Conservation (phyloP, 2,329 filamentous ascomycete genomes). For the Fusarium sp. region DNA sequence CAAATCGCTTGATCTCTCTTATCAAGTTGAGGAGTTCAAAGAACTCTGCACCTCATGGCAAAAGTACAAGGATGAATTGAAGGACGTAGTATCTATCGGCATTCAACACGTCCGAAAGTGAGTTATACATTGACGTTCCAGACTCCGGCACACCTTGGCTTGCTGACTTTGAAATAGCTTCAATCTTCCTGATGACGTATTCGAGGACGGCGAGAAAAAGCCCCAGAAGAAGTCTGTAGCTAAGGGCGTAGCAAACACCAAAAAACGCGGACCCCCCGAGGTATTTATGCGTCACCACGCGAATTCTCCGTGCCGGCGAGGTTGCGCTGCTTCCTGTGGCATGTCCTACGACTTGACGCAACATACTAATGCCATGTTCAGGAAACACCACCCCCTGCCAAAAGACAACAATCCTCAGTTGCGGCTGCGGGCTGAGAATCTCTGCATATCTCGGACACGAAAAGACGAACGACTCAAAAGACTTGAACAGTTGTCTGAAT, state of each 20-base stretch:
- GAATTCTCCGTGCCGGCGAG: slow-evolving; percentile 22
- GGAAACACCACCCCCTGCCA: slow-evolving; percentile 56
- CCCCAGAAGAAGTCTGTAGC: slow-evolving; percentile 68
- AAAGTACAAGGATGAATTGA: slow-evolving; percentile 79
- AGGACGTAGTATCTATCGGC: slow-evolving; percentile 71
- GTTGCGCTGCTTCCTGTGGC: slow-evolving; percentile 16
- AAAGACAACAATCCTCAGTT: slow-evolving; percentile 57
- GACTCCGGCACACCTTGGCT: slow-evolving; percentile 3
- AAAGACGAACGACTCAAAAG: slow-evolving; percentile 24
- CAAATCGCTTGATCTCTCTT: slow-evolving; percentile 81
- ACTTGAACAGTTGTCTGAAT: slow-evolving; percentile 9
- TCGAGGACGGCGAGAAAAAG: slow-evolving; percentile 80
- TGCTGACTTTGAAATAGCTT: slow-evolving; percentile 66
- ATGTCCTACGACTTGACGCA: slow-evolving; percentile 12
- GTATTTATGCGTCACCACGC: slow-evolving; percentile 50
- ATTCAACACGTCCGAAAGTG: slow-evolving; percentile 90
- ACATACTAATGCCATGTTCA: slow-evolving; percentile 47
- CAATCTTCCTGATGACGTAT: slow-evolving; percentile 90
- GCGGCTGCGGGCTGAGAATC: slow-evolving; percentile 54
- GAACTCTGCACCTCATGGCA: slow-evolving; percentile 81
- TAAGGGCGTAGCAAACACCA: slow-evolving; percentile 56
- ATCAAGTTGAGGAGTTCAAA: slow-evolving; percentile 88
- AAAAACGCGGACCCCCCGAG: slow-evolving; percentile 64
- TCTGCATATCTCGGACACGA: not conserved
- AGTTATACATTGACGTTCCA: slow-evolving; percentile 50